Conservation (phyloP, 768 basidiomycete species). For the Pisolithus albus region DNA sequence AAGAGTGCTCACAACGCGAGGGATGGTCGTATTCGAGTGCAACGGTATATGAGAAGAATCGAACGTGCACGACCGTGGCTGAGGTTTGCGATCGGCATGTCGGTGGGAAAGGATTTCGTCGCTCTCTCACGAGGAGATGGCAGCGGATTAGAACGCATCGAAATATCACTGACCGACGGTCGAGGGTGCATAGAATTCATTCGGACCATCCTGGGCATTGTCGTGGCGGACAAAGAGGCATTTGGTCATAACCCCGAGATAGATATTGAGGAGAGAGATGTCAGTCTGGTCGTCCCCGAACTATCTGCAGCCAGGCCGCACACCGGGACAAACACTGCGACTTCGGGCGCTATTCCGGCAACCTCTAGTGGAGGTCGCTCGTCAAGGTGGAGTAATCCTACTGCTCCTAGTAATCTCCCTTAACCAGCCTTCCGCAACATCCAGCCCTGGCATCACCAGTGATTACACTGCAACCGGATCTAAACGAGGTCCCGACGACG, state of each 20-base stretch:
- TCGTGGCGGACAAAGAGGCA: not conserved
- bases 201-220: not conserved
- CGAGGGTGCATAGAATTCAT: conserved; percentile 1
- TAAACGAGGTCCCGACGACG: conserved; percentile 2
- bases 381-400: not conserved
- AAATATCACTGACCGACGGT: not conserved
- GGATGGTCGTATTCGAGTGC: not conserved
- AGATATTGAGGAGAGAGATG: not conserved
- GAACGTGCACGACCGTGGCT: conserved; percentile 2
- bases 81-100: not conserved
- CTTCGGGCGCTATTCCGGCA: too few relatives aligned
- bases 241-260: conserved; percentile 6
- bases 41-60: conserved; percentile 3
- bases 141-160: not conserved
- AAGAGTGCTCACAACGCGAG: not conserved
- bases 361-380: not conserved
- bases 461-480: not conserved
- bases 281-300: not conserved
- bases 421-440: not conserved
- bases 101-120: not conserved
- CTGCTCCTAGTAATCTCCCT: not conserved
- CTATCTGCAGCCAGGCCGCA: not conserved
- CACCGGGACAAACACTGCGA: too few relatives aligned
- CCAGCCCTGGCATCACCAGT: not conserved
- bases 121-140: not conserved